Base-by-base conservation (phyloP, 805 yeast species). In the Candida maris region DNA sequence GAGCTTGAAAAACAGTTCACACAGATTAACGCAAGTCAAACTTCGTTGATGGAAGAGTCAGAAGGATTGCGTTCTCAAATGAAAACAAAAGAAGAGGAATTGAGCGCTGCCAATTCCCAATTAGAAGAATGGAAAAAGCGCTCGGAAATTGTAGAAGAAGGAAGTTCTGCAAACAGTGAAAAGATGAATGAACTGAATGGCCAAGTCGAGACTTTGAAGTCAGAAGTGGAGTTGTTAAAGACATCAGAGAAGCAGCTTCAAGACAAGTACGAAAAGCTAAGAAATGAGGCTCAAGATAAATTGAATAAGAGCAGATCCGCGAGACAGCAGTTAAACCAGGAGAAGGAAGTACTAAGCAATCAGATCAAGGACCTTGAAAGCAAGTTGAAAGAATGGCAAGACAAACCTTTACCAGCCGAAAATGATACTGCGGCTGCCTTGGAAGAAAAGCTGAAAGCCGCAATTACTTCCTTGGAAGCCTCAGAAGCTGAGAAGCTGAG, bases 81-180 rank as follows among this genome's bases (percentile, higher is more conserved):
- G 8, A 72, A 65, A 10, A 70, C 75, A 12, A 76, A 73, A 37
- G 71, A 67, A 14, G 71, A 74, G 50, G 71, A 74, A 37, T 50
- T 81, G 27, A 55, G 57, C 28, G 56, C 74, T 18, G 50, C 70
- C 6, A 61, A 63, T 25, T 76, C 75, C 42, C 86, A 83, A 41
- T 67, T 69, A 35, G 73, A 71, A n/a, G 65, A 76, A 17, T 75
- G 85, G 78, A 77, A 75, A 56, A 61, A 58, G 10, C 68, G 78
- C 41, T 59, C 77, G 5, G 71, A 71, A 35, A 73, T 70, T 35
- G 57, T 74, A 29, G 41, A 72, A 42, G 64, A 63, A 41, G 48
- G 45, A 8, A 44, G 43, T 22, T 43, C 36, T 15, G 34, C 38
- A 6, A 39, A 39, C 6, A 34, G 32, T 21, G 53, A 46, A 26